Conservation (phyloP, 768 basidiomycete species). For the Mrakia hoshinonis region DNA sequence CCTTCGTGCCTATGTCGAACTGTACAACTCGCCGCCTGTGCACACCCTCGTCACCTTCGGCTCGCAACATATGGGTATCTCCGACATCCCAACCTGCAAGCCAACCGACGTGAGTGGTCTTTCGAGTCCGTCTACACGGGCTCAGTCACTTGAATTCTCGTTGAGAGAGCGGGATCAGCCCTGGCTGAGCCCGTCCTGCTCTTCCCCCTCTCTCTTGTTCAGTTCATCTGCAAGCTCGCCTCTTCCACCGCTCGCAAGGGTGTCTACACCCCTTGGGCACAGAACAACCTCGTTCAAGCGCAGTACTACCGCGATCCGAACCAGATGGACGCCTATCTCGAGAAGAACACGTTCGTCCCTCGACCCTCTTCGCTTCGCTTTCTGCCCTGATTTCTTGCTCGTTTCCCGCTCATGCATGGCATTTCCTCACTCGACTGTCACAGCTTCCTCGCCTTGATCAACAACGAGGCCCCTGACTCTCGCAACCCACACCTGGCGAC, state of each 20-base stretch:
- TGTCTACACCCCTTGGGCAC: conserved; percentile 68
- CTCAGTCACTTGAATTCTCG: too few relatives aligned
- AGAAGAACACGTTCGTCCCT: conserved; percentile 39
- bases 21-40: conserved; percentile 62
- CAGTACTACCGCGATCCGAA: conserved; percentile 75
- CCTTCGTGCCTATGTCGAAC: conserved; percentile 71
- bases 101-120: conserved; percentile 46
- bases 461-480: conserved; percentile 57
- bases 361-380: neutral
- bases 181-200: neutral
- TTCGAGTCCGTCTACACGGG: neutral
- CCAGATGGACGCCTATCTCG: conserved; percentile 53
- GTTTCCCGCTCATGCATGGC: neutral
- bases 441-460: conserved; percentile 64
- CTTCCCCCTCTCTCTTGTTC: neutral
- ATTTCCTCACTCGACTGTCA: conserved; percentile 33
- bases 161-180: too few relatives aligned
- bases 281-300: conserved; percentile 68
- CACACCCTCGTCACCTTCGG: conserved; percentile 64
- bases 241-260: conserved; percentile 54
- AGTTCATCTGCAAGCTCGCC: conserved; percentile 58
- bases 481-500: conserved; percentile 55
- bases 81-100: conserved; percentile 58
- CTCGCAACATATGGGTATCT: conserved; percentile 37
- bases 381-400: neutral